Conservation (phyloP, 1,284 basidiomycete genomes). For the Trichosporon faecale region DNA sequence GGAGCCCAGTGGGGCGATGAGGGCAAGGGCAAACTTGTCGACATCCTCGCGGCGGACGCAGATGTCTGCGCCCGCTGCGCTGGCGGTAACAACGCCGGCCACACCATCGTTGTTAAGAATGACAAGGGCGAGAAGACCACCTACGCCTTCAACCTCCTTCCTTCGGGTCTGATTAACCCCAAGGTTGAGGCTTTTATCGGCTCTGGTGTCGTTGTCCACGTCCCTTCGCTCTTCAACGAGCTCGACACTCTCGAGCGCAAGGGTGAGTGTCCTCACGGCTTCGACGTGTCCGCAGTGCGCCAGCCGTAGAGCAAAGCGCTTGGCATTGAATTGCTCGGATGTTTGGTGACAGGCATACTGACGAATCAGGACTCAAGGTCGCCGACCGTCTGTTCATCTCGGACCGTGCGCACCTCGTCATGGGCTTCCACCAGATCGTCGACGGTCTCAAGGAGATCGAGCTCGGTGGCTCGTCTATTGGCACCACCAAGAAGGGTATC, state of each 20-base stretch:
- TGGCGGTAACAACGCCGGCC: slow-evolving; percentile 97
- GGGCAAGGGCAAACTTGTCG: slow-evolving; percentile 93
- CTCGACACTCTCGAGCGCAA: slow-evolving; percentile 81
- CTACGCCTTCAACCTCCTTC: slow-evolving; percentile 93
- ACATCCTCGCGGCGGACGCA: slow-evolving; percentile 80
- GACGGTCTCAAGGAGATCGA: slow-evolving; percentile 98
- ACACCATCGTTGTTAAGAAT: slow-evolving; percentile 88
- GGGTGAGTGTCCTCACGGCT: slow-evolving; percentile 57
- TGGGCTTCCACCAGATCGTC: slow-evolving; percentile 99
- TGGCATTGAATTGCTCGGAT: background rate
- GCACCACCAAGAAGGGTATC: slow-evolving; percentile 96
- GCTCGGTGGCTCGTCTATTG: slow-evolving; percentile 88
- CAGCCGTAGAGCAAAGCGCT: background rate
- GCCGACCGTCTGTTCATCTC: slow-evolving; percentile 84
- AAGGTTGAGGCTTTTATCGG: slow-evolving; percentile 85
- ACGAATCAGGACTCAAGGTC: slow-evolving; percentile 73
- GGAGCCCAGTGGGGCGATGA: slow-evolving; percentile 95
- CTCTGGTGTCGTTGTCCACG: slow-evolving; percentile 88
- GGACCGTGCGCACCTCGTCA: slow-evolving; percentile 93
- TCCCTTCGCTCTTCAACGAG: slow-evolving; percentile 93
- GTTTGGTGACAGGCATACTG: background rate
- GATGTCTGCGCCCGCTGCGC: slow-evolving; percentile 96
- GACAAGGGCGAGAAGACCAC: slow-evolving; percentile 67
- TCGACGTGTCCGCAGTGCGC: background rate
- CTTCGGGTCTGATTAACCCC: slow-evolving; percentile 88